Evolutionary conservation across 1,284 basidiomycete genomes (phyloP), one percentile per base, ranked within the genome.

Genomic region (Cystobasidium slooffiae): DNA sequence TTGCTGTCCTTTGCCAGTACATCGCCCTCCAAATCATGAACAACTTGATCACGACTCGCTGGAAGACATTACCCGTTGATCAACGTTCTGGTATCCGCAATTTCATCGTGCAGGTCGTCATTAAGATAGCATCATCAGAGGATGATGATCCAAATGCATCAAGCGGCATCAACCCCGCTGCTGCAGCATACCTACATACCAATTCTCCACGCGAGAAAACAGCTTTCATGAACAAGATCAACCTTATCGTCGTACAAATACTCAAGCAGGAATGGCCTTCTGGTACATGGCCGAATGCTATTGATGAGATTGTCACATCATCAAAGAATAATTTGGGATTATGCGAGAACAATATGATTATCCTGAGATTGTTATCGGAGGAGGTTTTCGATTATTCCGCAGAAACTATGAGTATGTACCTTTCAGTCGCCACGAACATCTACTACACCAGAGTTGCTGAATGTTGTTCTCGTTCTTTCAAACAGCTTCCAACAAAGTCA

Each of bases 261-360:
- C 86, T 99, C 78, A 99, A 99, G 84, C 97, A 99, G 86, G 97
- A 98, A 82, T 99, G 97, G 97, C 55, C 61, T 18, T 51, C 9
- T 6, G 94, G 98, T 82, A 95, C 97, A 81, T 99, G 97, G 97
- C 95, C 96, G 37, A 91, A 88, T 14, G 99, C 99, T 85, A 98
- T 99, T 81, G 90, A 94, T 8, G 97, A 99, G 82, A 93, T 99
- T 72, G 94, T 99, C 75, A 91, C 95, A 77, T 97, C 96, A 8
- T 98, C 95, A 69, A 95, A 96, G 83, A 93, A 93, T 53, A 98
- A 95, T 81, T 88, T 99, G 49, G 91, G 93, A 1, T 88, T 99
- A 41, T 99, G 97, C 87, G 97, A 99, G 84, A 99, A 99, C 87
- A 99, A 99, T 86, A 99, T 99, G 97, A 88, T 94, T 82, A 99